Conservation (phyloP, 768 basidiomycete species). For the Flagelloscypha sp. region DNA sequence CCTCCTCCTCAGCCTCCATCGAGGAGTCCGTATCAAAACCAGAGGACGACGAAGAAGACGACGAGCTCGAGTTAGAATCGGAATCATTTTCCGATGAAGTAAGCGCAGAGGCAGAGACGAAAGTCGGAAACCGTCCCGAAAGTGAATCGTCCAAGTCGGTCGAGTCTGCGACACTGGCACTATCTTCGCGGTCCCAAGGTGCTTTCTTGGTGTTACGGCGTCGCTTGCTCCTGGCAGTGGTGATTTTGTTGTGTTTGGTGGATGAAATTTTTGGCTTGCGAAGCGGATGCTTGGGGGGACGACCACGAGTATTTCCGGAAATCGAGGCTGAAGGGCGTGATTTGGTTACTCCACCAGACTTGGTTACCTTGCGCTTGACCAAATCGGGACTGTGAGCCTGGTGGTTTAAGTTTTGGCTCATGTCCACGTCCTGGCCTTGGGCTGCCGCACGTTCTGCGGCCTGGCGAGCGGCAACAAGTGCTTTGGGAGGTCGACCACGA, state of each 20-base stretch:
- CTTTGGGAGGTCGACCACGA: slow-evolving; percentile 51
- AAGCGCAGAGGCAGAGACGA: slow-evolving; percentile 55
- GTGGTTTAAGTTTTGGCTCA: slow-evolving; percentile 13
- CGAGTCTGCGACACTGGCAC: slow-evolving; percentile 12
- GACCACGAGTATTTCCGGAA: slow-evolving; percentile 20
- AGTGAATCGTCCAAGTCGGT: slow-evolving; percentile 21
- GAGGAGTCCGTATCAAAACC: slow-evolving; percentile 47
- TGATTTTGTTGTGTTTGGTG: slow-evolving; percentile 2
- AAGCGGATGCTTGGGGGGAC: slow-evolving; percentile 17
- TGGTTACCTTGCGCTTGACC: too few species aligned
- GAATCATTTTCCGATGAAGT: slow-evolving; percentile 38
- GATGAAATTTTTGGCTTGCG: slow-evolving; percentile 5
- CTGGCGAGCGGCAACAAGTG: slow-evolving; percentile 27
- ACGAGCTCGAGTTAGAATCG: slow-evolving; percentile 30
- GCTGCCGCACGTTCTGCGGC: slow-evolving; percentile 5
- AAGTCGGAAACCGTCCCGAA: slow-evolving; percentile 50
- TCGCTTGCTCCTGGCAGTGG: slow-evolving; percentile 26
- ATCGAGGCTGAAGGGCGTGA: too few species aligned
- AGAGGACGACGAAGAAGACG: slow-evolving; percentile 22
- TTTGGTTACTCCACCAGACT: too few species aligned
- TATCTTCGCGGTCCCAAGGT: slow-evolving; percentile 9
- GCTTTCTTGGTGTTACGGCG: slow-evolving; percentile 13
- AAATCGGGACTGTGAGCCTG: slow-evolving; percentile 8
- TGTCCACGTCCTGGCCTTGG: slow-evolving; percentile 15
- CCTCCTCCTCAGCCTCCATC: slow-evolving; percentile 56